Percentiles rank a stretch among this genome's conserved stretches.
These are phyloP conservation scores for Halophytophthora polymorphica DNA, from an alignment of 352 stramenopile species.

Conservation along the genomic window DNA sequence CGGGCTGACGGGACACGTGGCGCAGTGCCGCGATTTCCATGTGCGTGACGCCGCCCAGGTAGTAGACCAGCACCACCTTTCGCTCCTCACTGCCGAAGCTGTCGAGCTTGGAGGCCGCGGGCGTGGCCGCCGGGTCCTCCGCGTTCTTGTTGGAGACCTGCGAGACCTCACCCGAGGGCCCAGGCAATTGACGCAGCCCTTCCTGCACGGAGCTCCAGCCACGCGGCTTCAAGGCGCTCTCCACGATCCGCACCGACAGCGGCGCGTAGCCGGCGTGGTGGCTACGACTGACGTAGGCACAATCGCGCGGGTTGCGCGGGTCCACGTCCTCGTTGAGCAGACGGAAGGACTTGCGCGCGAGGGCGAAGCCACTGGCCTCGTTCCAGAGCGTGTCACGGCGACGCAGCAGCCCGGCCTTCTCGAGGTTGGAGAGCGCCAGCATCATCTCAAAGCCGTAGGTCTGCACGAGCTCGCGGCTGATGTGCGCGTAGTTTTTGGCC, in stretches of 20 bases:
- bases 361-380: constrained; percentile 78
- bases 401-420: constrained; percentile 90
- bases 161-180: constrained; percentile 70
- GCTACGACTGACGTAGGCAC: constrained; percentile 88
- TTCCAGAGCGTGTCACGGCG: constrained; percentile 87
- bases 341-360: constrained; percentile 87
- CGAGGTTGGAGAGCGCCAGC: constrained; percentile 91
- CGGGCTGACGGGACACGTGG: constrained; percentile 90
- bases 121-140: constrained; percentile 33
- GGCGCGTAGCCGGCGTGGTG: constrained; percentile 92
- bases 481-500: constrained; percentile 92
- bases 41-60: constrained; percentile 94
- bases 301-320: constrained; percentile 91
- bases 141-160: constrained; percentile 46
- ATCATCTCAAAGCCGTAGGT: constrained; percentile 97
- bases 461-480: constrained; percentile 94
- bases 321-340: constrained; percentile 96
- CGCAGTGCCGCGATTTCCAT: constrained; percentile 96
- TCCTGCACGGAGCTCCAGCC: constrained; percentile 81
- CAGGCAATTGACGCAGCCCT: constrained; percentile 79
- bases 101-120: constrained; percentile 50
- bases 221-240: constrained; percentile 78
- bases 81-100: constrained; percentile 69
- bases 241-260: constrained; percentile 91
- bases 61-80: constrained; percentile 96